Evolutionary conservation across 225 moss, liverwort and hornwort genomes (phyloP).

Genomic region (Bryoerythrophyllum caledonicum): DNA sequence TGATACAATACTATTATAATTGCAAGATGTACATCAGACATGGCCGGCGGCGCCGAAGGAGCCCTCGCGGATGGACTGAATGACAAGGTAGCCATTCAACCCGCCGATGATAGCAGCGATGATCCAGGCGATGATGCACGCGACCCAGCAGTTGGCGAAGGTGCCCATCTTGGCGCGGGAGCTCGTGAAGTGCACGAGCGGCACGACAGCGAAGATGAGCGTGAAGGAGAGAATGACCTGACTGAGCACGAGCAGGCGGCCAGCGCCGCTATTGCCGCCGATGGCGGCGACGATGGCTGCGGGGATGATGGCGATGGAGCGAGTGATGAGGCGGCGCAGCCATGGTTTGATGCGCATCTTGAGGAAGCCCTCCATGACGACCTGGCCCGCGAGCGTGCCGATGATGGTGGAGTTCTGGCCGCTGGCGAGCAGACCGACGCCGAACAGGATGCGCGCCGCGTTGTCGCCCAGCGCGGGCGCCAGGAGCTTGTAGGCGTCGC

Average conservation of each 20-base stretch:
- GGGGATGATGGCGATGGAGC: conserved; percentile 75
- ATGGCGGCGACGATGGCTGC: conserved; percentile 74
- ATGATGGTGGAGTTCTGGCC: conserved; percentile 88
- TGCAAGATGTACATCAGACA: conserved; percentile 18
- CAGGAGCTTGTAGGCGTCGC: conserved; percentile 71
- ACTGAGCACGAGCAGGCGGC: conserved; percentile 68
- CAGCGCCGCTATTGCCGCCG: conserved; percentile 66
- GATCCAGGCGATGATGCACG: conserved; percentile 15
- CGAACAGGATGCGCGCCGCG: conserved; percentile 65
- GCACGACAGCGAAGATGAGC: conserved; percentile 75
- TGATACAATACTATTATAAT: too few relatives aligned
- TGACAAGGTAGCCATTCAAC: conserved; percentile 36
- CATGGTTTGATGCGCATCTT: conserved; percentile 62
- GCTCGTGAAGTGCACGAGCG: conserved; percentile 76
- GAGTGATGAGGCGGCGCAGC: conserved; percentile 67
- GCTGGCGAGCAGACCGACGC: conserved; percentile 70
- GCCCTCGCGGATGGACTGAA: conserved; percentile 39
- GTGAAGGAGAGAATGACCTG: conserved; percentile 87
- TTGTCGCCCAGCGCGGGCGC: conserved; percentile 66
- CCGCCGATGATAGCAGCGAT: conserved; percentile 35
- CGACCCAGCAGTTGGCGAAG: conserved; percentile 44
- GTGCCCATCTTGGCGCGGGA: conserved; percentile 72
- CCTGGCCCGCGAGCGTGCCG: conserved; percentile 74
- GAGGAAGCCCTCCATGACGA: conserved; percentile 90
- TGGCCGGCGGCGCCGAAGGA: conserved; percentile 35